Evolutionary conservation across 2,329 filamentous ascomycete species (phyloP).

Genomic region (Purpureocillium lavendulum): DNA sequence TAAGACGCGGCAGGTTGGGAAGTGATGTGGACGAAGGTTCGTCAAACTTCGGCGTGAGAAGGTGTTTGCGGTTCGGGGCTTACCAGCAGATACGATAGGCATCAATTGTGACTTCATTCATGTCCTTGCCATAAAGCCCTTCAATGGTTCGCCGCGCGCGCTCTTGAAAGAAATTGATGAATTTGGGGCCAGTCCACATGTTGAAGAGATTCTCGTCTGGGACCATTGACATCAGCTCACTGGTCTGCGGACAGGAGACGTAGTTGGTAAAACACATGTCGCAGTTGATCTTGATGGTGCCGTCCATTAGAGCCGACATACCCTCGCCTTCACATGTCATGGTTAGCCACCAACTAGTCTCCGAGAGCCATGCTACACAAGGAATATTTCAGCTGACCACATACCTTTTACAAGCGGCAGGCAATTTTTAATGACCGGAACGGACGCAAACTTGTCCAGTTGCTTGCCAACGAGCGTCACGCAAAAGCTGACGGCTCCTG

Average conservation of each 20-base stretch:
- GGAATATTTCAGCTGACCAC: too few relatives aligned
- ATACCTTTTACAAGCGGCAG: constrained; percentile 31
- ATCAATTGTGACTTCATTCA: constrained; percentile 28
- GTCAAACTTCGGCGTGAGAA: constrained; percentile 1
- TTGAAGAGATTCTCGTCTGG: constrained; percentile 34
- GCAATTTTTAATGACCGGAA: constrained; percentile 46
- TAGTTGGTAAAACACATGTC: constrained; percentile 50
- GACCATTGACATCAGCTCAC: constrained; percentile 43
- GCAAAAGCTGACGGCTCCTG: constrained; percentile 39
- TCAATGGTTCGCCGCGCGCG: constrained; percentile 27
- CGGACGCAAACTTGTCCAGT: constrained; percentile 34
- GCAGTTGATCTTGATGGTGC: constrained; percentile 54
- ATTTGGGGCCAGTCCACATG: constrained; percentile 28
- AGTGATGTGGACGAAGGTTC: background rate
- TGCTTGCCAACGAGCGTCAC: constrained; percentile 32
- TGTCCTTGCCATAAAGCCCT: constrained; percentile 32
- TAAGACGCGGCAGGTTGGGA: background rate
- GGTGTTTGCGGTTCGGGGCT: constrained; percentile 7
- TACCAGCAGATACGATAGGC: constrained; percentile 39
- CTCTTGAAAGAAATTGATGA: constrained; percentile 34
- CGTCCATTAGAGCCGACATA: constrained; percentile 35
- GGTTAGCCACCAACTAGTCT: constrained; percentile 7
- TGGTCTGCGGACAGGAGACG: constrained; percentile 33
- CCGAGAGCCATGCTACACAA: too few relatives aligned
- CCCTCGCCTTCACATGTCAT: constrained; percentile 24